phyloP scores from a whole-genome alignment of 2,329 filamentous ascomycete genomes.

The Biscogniauxia sp. region DNA sequence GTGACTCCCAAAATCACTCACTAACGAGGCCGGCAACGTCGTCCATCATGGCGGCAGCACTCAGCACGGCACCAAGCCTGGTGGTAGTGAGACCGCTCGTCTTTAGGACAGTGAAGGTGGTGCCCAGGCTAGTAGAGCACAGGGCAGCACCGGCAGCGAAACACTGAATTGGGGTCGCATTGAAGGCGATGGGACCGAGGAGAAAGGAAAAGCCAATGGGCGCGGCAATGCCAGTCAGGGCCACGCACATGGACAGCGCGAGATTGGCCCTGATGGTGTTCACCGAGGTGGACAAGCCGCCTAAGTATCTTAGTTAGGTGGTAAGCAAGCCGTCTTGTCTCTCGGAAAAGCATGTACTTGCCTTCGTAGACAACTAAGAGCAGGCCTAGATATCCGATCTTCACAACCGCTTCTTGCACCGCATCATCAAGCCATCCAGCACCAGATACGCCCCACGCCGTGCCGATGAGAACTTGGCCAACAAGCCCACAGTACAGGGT shows the following conservation, averaged over 20 bases:
- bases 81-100: conserved; percentile 42
- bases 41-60: conserved; percentile 76
- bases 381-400: conserved; percentile 71
- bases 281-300: conserved; percentile 57
- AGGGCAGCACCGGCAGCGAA: conserved; percentile 33
- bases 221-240: conserved; percentile 59
- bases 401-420: conserved; percentile 46
- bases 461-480: conserved; percentile 68
- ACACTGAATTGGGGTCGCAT: conserved; percentile 56
- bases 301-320: conserved; percentile 37
- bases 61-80: conserved; percentile 60
- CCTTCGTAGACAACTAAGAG: conserved; percentile 71
- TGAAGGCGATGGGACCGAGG: conserved; percentile 3
- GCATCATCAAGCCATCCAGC: conserved; percentile 58
- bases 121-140: conserved; percentile 35
- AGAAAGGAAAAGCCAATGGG: conserved; percentile 13
- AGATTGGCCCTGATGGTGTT: conserved; percentile 58
- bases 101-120: conserved; percentile 54
- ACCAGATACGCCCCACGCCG: conserved; percentile 68
- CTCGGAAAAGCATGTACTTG: conserved; percentile 15
- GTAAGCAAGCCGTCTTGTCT: background rate
- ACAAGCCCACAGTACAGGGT: conserved; percentile 68
- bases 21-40: conserved; percentile 73
- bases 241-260: conserved; percentile 58
- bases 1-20: too few relatives aligned